Evolutionary conservation across 345 rosid genomes (phyloP), one percentile per base, ranked within the genome.

Genomic region (Syzygium jambos): DNA sequence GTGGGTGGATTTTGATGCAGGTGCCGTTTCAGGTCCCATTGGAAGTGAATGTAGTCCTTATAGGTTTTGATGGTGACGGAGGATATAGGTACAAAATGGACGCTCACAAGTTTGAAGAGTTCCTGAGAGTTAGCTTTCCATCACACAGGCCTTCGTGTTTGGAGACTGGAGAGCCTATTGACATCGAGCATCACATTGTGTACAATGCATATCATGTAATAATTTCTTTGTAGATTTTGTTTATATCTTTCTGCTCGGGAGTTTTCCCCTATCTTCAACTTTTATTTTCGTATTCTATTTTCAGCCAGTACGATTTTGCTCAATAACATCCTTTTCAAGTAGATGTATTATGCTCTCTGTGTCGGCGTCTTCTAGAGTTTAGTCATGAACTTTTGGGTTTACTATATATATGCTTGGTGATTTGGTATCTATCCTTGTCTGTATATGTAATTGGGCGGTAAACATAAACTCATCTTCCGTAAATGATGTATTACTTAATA

Each of bases 11-110:
- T 61, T 41, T 7, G 27, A 63, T 89, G 90, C 92, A 98, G 99
- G 99, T 98, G 89, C 99, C 99, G 0, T 96, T 98, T 92, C 98
- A 95, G 94, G 99, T 96, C 90, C 99, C 99, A 5, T 86, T 98
- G 46, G 99, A 98, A 90, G 98, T 98, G 78, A 98, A 98, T 88
- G 93, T 96, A 61, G 98, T 96, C 41, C 95, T 96, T 27, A 88
- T 98, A 84, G 99, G 99, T 85, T 90, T 98, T 84, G 94, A 88
- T 85, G 98, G 98, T 38, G 98, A 96, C 86, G 99, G 99, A 78
- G 98, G 99, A 49, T 98, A 96, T 87, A 92, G 99, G 87, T 96
- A 91, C 89, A 55, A 88, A 2, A 19, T 95, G 87, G 96, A 96
- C 90, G 87, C 95, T 57, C 97, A 93, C 56, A 96, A 95, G 89